These are phyloP conservation scores for Lolium multiflorum DNA, from an alignment of 176 grass and related monocot genomes.

Conservation along the genomic window DNA sequence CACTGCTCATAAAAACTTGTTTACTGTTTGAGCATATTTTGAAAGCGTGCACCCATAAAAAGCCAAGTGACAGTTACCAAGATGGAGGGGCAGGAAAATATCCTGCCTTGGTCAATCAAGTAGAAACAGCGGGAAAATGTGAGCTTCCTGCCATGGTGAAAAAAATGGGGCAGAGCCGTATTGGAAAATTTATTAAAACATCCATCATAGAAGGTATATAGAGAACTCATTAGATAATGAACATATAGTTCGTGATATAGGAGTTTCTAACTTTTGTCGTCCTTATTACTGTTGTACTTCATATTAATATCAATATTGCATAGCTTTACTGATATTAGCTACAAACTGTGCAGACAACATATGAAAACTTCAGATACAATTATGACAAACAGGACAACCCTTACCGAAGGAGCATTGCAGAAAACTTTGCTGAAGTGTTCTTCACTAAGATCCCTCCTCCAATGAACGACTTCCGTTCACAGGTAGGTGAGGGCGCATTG, in stretches of 20 bases:
- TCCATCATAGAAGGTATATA: not conserved
- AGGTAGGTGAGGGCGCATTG: constrained; percentile 48
- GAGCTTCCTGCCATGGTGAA: constrained; percentile 1
- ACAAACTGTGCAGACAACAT: constrained; percentile 62
- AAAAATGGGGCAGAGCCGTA: not conserved
- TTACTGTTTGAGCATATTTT: no score
- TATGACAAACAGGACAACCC: constrained; percentile 72
- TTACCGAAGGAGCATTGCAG: constrained; percentile 50
- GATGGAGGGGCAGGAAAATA: not conserved
- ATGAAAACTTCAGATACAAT: constrained; percentile 68
- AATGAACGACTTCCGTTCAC: constrained; percentile 61
- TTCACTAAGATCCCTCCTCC: constrained; percentile 63
- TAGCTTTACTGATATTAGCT: constrained; percentile 23
- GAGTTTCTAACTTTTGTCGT: not conserved
- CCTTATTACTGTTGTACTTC: not conserved
- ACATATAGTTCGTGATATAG: not conserved
- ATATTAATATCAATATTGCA: not conserved
- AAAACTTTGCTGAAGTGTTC: constrained; percentile 63
- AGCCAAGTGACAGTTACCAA: no score
- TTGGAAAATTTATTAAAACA: constrained; percentile 17
- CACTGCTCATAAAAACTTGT: no score
- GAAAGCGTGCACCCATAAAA: no score
- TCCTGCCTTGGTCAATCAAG: not conserved
- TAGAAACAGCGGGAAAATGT: not conserved
- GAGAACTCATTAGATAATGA: not conserved